phyloP scores from a whole-genome alignment of 139 green algal genomes.

The Chlorella sorokiniana region DNA sequence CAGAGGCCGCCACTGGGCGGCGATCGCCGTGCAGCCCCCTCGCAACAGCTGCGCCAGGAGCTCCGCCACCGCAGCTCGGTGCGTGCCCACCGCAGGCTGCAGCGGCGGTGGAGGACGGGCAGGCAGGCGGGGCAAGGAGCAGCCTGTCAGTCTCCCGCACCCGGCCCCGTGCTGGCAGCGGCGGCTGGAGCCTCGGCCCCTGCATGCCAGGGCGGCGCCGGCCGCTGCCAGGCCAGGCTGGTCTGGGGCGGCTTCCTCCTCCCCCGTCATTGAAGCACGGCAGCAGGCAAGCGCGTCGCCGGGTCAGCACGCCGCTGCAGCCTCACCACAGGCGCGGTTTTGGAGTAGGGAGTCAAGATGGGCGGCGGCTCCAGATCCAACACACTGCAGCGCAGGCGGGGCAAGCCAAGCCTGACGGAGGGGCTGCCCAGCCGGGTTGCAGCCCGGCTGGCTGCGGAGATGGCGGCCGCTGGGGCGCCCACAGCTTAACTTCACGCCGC shows the following conservation, averaged over 20 bases:
- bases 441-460: too few relatives aligned
- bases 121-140: not conserved
- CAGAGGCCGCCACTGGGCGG: not conserved
- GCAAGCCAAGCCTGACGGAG: not conserved
- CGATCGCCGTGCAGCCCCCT: constrained; percentile 15
- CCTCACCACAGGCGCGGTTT: constrained; percentile 19
- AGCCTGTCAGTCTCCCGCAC: too few relatives aligned
- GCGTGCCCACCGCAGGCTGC: constrained; percentile 36
- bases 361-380: constrained; percentile 26
- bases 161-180: too few relatives aligned
- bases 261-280: not conserved
- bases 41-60: constrained; percentile 37
- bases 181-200: too few relatives aligned
- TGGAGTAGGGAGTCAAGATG: constrained; percentile 21
- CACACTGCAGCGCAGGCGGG: not conserved
- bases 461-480: too few relatives aligned
- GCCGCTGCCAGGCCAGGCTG: too few relatives aligned
- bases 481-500: too few relatives aligned
- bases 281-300: too few relatives aligned
- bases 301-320: not conserved
- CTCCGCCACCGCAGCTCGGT: constrained; percentile 31
- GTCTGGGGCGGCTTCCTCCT: too few relatives aligned
- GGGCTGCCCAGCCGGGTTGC: too few relatives aligned
- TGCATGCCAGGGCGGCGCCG: too few relatives aligned
- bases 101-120: not conserved